phyloP scores from a whole-genome alignment of 352 stramenopile species.

The Peronospora destructor region DNA sequence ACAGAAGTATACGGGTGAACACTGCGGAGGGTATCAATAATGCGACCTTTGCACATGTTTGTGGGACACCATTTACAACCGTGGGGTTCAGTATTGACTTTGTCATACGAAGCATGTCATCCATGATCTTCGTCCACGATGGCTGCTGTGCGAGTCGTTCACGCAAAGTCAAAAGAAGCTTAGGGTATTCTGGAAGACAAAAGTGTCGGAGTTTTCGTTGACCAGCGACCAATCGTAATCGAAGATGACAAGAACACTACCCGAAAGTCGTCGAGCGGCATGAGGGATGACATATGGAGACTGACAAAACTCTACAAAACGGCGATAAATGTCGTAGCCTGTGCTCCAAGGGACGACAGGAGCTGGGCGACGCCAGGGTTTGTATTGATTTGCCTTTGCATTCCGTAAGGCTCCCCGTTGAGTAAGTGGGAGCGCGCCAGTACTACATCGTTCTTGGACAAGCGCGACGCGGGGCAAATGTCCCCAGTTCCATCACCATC shows the following conservation, averaged over 20 bases:
- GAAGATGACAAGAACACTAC: slow-evolving; percentile 54
- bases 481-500: slow-evolving; percentile 64
- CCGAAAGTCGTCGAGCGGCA: slow-evolving; percentile 4
- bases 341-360: slow-evolving; percentile 43
- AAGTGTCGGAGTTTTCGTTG: slow-evolving; percentile 79
- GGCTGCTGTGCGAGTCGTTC: slow-evolving; percentile 19
- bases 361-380: slow-evolving; percentile 30
- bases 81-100: slow-evolving; percentile 30
- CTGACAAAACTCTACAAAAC: slow-evolving; percentile 30
- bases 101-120: slow-evolving; percentile 67
- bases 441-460: slow-evolving; percentile 39
- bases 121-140: slow-evolving; percentile 64
- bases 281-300: slow-evolving; percentile 9
- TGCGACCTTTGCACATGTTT: slow-evolving; percentile 81
- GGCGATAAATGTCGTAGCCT: slow-evolving; percentile 40
- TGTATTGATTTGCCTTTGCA: slow-evolving; percentile 33
- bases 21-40: slow-evolving; percentile 44
- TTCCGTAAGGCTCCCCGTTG: slow-evolving; percentile 26
- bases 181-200: slow-evolving; percentile 62
- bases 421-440: slow-evolving; percentile 37
- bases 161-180: slow-evolving; percentile 39
- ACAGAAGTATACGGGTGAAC: slow-evolving; percentile 35
- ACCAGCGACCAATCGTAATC: slow-evolving; percentile 84
- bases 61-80: slow-evolving; percentile 49
- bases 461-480: slow-evolving; percentile 43